A percentile compares a stretch with the other conserved stretches of the same genome.
Evolutionary conservation across 129 eudicot species (phyloP).

Genomic region (Smallanthus sonchifolius): DNA sequence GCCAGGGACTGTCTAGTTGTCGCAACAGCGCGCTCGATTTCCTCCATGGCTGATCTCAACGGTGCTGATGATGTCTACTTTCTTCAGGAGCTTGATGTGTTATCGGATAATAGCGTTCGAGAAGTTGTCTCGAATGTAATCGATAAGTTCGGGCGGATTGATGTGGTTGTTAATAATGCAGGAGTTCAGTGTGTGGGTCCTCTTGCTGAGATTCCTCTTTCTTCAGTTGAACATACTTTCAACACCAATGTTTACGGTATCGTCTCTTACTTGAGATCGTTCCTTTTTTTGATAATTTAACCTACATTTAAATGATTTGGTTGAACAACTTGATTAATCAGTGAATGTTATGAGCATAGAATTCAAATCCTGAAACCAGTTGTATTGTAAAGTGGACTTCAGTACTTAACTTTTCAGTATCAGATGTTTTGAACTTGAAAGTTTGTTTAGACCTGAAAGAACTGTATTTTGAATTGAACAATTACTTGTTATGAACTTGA

Average conservation of each 20-base stretch:
- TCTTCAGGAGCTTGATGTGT: slow-evolving; percentile 69
- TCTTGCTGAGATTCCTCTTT: slow-evolving; percentile 74
- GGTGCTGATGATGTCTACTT: slow-evolving; percentile 30
- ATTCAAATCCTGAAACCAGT: too few relatives aligned
- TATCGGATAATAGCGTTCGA: slow-evolving; percentile 55
- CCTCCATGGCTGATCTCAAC: slow-evolving; percentile 56
- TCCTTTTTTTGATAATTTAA: too few relatives aligned
- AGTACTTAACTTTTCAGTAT: too few relatives aligned
- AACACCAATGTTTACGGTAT: slow-evolving; percentile 85
- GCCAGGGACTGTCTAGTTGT: slow-evolving; percentile 66
- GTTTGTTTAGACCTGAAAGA: not conserved
- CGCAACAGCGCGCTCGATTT: slow-evolving; percentile 61
- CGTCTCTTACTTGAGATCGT: not conserved
- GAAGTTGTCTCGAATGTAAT: slow-evolving; percentile 46
- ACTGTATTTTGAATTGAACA: not conserved
- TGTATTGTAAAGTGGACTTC: too few relatives aligned
- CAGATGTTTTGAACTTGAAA: too few relatives aligned
- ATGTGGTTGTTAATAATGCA: slow-evolving; percentile 79
- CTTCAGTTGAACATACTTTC: slow-evolving; percentile 55
- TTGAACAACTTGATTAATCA: too few relatives aligned
- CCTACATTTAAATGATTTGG: too few relatives aligned
- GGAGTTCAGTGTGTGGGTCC: slow-evolving; percentile 97
- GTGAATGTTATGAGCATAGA: too few relatives aligned
- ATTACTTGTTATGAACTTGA: not conserved
- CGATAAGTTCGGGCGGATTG: slow-evolving; percentile 66